A percentile compares a stretch with the other conserved stretches of the same genome.
Evolutionary conservation across 1,139 yeast species (phyloP).

Genomic region (Taphrina confusa): DNA sequence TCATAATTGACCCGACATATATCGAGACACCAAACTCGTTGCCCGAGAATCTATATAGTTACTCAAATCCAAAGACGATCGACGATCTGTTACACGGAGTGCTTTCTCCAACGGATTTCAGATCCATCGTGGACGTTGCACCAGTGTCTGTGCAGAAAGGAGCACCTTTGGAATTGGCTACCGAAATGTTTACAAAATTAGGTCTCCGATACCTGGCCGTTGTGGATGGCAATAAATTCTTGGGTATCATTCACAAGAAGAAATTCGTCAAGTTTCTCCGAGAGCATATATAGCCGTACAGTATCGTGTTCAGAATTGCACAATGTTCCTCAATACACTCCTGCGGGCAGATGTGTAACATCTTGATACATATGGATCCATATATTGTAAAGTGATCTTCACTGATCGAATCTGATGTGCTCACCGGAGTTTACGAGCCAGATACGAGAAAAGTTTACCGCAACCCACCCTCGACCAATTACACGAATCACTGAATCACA

Average conservation of each 20-base stretch:
- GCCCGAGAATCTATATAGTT: no score
- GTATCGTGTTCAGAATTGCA: no score
- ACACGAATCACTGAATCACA: no score
- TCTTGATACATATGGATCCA: no score
- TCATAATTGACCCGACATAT: neutral
- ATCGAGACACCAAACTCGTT: neutral
- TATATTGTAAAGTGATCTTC: no score
- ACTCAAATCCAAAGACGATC: neutral
- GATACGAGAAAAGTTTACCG: no score
- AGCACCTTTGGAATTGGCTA: slow-evolving; percentile 33
- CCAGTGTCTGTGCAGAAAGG: slow-evolving; percentile 32
- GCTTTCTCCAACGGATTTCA: neutral
- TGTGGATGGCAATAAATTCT: slow-evolving; percentile 22
- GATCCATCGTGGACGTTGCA: slow-evolving; percentile 18
- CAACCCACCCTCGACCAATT: no score
- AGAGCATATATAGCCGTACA: neutral
- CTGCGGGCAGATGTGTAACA: no score
- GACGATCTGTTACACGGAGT: neutral
- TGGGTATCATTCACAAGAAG: slow-evolving; percentile 31
- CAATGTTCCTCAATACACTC: no score
- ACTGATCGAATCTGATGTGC: no score
- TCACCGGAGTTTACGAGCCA: no score
- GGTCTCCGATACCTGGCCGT: slow-evolving; percentile 35
- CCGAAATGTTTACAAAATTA: slow-evolving; percentile 34
- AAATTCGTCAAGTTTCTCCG: slow-evolving; percentile 12